Evolutionary conservation across 768 basidiomycete species (phyloP), one percentile per base, ranked within the genome.

Genomic region (Amyloporia xantha): DNA sequence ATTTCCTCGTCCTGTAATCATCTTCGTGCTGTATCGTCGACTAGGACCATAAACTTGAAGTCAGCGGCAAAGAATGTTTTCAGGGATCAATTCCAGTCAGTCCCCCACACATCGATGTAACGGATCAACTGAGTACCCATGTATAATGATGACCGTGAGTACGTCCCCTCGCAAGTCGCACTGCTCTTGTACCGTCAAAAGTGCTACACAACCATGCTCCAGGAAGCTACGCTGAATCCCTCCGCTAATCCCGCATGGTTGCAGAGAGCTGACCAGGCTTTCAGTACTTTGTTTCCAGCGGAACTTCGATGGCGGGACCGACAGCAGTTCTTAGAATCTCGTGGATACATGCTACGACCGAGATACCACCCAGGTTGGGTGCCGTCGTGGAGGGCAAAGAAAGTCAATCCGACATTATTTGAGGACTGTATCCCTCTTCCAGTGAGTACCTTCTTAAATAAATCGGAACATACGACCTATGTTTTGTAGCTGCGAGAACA

Each of bases 271-370:
- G 39, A 40, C 20, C 12, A 40, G 19, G 10, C 19, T 12, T 40
- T 40, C 20, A 10, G 10, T 12, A 12, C 4, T 41, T 36, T 26
- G 19, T 10, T 5, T n/a, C 44, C 12, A 6, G 17, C 1, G 1
- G 56, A 57, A 26, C 19, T 27, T 30, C 41, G 37, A 5, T 58
- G 57, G 57, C 24, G 43, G 23, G 54, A 53, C 3, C 48, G 52
- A 1, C 49, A 58, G 7, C 23, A 17, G 10, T 39, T 39, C 38
- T 19, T 39, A 17, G 15, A 39, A 39, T 19, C 7, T 39, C 17
- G 38, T 17, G 38, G 38, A 39, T 39, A 39, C 19, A 39, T 39
- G 38, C 38, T 39, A 6, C 6, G 38, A 21, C 38, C 38, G 17
- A 39, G 15, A 19, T 39, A n/a, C 38, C 38, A 39, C 17, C 38